phyloP scores from a whole-genome alignment of 1,139 yeast species.

The Magnusiomyces sp. region DNA sequence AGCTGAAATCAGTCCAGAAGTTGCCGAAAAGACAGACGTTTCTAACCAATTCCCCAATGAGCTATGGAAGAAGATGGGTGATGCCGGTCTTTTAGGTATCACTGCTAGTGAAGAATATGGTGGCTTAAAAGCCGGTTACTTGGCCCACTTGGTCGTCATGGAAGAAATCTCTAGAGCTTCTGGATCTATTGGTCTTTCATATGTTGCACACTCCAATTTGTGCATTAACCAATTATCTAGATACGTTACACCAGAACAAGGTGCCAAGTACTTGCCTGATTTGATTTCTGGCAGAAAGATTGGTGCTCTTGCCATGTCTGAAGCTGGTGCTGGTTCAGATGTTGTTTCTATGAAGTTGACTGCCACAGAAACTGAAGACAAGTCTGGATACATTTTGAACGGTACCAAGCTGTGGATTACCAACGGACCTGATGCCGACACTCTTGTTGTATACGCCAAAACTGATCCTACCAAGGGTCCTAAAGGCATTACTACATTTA shows the following conservation, averaged over 20 bases:
- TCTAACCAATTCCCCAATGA: slow-evolving; percentile 29
- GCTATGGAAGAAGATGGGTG: slow-evolving; percentile 30
- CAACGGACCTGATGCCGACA: slow-evolving; percentile 32
- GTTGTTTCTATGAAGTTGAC: slow-evolving; percentile 30
- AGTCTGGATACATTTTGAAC: slow-evolving; percentile 28
- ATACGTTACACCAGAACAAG: slow-evolving; percentile 26
- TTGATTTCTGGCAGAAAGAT: slow-evolving; percentile 27
- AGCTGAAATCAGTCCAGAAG: slow-evolving; percentile 25
- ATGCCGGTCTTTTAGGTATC: slow-evolving; percentile 30
- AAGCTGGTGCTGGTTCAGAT: slow-evolving; percentile 32
- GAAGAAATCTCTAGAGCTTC: slow-evolving; percentile 30
- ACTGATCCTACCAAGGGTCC: slow-evolving; percentile 30
- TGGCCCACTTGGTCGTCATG: slow-evolving; percentile 31
- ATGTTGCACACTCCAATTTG: slow-evolving; percentile 32
- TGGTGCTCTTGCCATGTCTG: slow-evolving; percentile 32
- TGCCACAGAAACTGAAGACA: slow-evolving; percentile 27
- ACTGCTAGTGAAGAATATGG: slow-evolving; percentile 31
- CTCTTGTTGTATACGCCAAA: slow-evolving; percentile 30
- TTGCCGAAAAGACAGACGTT: slow-evolving; percentile 27
- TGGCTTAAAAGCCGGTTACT: slow-evolving; percentile 29
- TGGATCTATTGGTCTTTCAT: slow-evolving; percentile 30
- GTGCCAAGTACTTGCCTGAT: slow-evolving; percentile 27
- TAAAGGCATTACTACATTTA: slow-evolving; percentile 30
- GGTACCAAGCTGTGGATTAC: slow-evolving; percentile 35
- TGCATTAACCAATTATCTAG: slow-evolving; percentile 30